A percentile compares a stretch with the other conserved stretches of the same genome.
Evolutionary conservation across 2,329 filamentous ascomycete species (phyloP).

Genomic region (Hypoxylon sp.): DNA sequence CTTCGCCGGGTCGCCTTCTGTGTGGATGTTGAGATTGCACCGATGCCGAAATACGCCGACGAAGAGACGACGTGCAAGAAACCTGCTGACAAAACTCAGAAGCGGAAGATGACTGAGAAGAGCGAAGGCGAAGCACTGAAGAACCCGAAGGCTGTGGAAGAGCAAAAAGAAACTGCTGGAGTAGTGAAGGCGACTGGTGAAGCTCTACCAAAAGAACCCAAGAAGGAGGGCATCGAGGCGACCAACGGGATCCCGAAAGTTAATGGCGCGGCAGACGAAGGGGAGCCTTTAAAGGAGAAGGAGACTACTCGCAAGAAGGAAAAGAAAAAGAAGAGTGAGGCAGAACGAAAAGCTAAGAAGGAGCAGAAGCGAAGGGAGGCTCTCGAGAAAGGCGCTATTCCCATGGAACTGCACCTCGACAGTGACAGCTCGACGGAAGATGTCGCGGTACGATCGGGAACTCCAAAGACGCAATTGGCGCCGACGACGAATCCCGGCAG

Average conservation of each 20-base stretch:
- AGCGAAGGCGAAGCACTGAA: constrained; percentile 83
- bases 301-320: constrained; percentile 83
- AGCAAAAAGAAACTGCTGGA: constrained; percentile 67
- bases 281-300: constrained; percentile 55
- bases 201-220: constrained; percentile 57
- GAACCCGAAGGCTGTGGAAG: constrained; percentile 71
- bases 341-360: constrained; percentile 91
- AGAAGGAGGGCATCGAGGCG: constrained; percentile 55
- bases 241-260: constrained; percentile 50
- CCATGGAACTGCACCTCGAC: constrained; percentile 84
- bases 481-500: constrained; percentile 92
- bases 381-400: constrained; percentile 88
- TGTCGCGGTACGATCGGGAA: constrained; percentile 48
- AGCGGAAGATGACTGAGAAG: constrained; percentile 76
- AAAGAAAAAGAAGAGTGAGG: constrained; percentile 95
- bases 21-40: constrained; percentile 97
- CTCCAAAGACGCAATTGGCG: constrained; percentile 70
- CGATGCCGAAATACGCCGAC: constrained; percentile 83
- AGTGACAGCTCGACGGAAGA: constrained; percentile 69
- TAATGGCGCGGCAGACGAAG: constrained; percentile 50
- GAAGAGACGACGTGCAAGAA: constrained; percentile 66
- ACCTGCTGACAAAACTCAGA: constrained; percentile 69
- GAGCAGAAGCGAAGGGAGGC: constrained; percentile 88
- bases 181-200: constrained; percentile 62
- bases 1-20: constrained; percentile 92